Evolutionary conservation across 2,329 filamentous ascomycete species (phyloP).

Genomic region (Colletotrichum liaoningense): DNA sequence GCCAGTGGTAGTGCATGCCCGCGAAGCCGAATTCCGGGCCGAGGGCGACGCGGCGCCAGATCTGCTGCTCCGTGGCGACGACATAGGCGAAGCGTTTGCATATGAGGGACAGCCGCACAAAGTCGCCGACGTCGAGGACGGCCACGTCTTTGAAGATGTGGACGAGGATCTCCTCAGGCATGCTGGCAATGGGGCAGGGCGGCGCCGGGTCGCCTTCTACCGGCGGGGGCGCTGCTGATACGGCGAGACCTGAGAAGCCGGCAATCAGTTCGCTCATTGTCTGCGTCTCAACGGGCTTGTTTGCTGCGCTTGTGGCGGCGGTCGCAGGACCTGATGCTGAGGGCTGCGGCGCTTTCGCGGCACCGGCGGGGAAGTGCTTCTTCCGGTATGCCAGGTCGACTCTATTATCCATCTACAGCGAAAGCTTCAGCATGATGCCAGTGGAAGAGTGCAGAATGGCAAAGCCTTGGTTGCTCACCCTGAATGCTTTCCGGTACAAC

Average conservation of each 20-base stretch:
- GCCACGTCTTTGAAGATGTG: constrained; percentile 83
- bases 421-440: constrained; percentile 34
- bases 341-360: constrained; percentile 56
- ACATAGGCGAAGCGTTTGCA: constrained; percentile 91
- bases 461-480: constrained; percentile 62
- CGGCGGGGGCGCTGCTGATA: constrained; percentile 74
- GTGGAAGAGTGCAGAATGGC: neutral
- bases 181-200: constrained; percentile 80
- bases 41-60: constrained; percentile 84
- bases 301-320: constrained; percentile 40
- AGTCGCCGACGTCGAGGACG: constrained; percentile 78
- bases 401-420: constrained; percentile 76
- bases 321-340: constrained; percentile 23
- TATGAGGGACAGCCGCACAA: constrained; percentile 80
- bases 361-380: constrained; percentile 84
- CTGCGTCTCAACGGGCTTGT: constrained; percentile 44
- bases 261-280: constrained; percentile 77
- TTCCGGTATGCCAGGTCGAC: constrained; percentile 91
- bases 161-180: constrained; percentile 87
- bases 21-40: constrained; percentile 81
- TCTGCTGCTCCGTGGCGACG: constrained; percentile 82
- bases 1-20: constrained; percentile 85
- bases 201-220: constrained; percentile 79
- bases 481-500: constrained; percentile 91
- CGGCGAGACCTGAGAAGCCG: constrained; percentile 77